Conservation (phyloP, 306 rosid species). For the Cucumis cinereus region DNA sequence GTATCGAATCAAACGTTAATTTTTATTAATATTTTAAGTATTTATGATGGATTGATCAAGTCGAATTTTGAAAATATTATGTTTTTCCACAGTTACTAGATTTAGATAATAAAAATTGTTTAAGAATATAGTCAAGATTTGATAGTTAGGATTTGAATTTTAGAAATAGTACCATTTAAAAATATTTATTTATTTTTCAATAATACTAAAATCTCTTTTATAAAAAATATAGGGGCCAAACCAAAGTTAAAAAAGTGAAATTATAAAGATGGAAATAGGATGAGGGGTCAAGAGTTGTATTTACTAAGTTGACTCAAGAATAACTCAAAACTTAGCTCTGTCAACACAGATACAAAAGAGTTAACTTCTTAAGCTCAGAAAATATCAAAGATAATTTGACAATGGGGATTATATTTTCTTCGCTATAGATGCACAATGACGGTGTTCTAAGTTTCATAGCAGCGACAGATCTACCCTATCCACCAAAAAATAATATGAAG, state of each 20-base stretch:
- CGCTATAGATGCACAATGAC: neutral
- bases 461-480: neutral
- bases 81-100: too few relatives aligned
- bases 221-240: neutral
- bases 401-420: neutral
- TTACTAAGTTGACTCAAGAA: neutral
- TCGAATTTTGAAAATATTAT: too few relatives aligned
- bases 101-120: too few relatives aligned
- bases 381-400: neutral
- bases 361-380: neutral
- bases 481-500: neutral
- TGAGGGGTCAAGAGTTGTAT: neutral
- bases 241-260: neutral
- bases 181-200: too few relatives aligned
- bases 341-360: neutral
- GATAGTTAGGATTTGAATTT: too few relatives aligned
- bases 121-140: too few relatives aligned
- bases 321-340: neutral
- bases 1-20: constrained; percentile 54
- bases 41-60: too few relatives aligned
- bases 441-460: neutral
- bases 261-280: neutral
- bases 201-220: too few relatives aligned
- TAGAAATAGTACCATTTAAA: too few relatives aligned
- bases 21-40: too few relatives aligned